Base-by-base conservation (phyloP, 139 green algal species). In the Nannochloris sp. region DNA sequence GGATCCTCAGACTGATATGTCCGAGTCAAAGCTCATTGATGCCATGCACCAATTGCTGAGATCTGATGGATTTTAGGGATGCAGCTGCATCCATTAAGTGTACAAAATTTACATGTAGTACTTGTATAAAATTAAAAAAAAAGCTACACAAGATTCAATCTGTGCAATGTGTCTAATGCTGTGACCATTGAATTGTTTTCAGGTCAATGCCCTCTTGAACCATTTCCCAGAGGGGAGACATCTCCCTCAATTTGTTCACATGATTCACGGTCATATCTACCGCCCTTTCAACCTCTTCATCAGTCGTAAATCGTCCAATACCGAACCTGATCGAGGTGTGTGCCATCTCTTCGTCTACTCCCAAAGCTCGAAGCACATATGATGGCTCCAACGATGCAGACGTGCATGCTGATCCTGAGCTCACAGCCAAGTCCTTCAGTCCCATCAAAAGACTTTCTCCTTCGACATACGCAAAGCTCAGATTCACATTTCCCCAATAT, bases 221-320 rank as follows among this genome's bases (percentile, higher is more conserved):
- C 85, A 99, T 92, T 81, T 99, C 93, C 90, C 90, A 99, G 46
- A 99, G 82, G 0, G 93, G 93, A 49, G 73, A 89, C 90, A 99
- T 95, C 69, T 95, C 85, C 1, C 93, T 78, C 71, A 99, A 82
- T 7, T 96, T 95, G 53, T 90, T 78, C 14, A 99, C 93, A 54
- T 96, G 88, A 44, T 75, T 18, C 55, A 94, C 88, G 0, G 91
- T 97, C 69, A 87, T 72, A 15, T 75, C 74, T 16, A 95, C 73
- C 0, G 88, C 87, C 8, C 72, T 62, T 68, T 94, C 88, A 34
- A 99, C 81, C 78, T 98, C 93, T 9, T 71, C 86, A 16, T 87
- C 83, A 0, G 93, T 97, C 3, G 93, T 99, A 76, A 99, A 99
- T 36, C 91, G 76, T 14, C 92, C 91, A 21, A 97, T 68, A 19